These are phyloP conservation scores for Diutina neorugosa DNA, from an alignment of 1,139 yeast genomes.

Conservation along the genomic window DNA sequence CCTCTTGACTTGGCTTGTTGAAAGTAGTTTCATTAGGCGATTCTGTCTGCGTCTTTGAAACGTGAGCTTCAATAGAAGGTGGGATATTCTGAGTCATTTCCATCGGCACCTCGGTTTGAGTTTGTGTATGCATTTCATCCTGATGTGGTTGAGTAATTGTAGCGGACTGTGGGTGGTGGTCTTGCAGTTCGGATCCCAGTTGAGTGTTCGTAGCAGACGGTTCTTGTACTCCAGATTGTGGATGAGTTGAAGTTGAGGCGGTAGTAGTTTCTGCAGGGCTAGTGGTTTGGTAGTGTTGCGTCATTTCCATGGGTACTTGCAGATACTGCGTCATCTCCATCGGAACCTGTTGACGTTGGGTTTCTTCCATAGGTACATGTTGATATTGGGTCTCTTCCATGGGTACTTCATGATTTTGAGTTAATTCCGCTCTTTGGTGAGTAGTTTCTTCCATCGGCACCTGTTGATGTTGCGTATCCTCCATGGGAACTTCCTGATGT, in stretches of 20 bases:
- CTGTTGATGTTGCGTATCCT: not conserved
- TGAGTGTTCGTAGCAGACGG: not conserved
- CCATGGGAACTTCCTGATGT: not conserved
- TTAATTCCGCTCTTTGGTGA: not conserved
- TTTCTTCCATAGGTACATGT: not conserved
- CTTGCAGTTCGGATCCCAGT: no score
- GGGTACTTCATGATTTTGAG: not conserved
- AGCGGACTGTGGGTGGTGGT: no score
- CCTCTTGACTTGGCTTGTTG: not conserved
- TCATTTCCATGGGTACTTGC: not conserved
- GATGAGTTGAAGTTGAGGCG: not conserved
- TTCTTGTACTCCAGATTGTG: not conserved
- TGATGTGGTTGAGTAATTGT: not conserved
- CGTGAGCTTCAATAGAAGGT: not conserved
- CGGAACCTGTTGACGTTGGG: not conserved
- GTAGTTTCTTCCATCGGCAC: not conserved
- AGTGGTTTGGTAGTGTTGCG: not conserved
- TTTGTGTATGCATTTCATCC: not conserved
- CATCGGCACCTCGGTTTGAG: not conserved
- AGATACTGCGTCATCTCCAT: not conserved
- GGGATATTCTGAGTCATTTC: not conserved
- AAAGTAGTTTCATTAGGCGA: not conserved
- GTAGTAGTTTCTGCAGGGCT: not conserved
- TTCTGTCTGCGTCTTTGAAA: not conserved
- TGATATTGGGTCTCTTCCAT: not conserved